Percentiles rank a stretch among this genome's conserved stretches.
Conservation (phyloP, 768 basidiomycete species). For the Tylopilus subfusipes region DNA sequence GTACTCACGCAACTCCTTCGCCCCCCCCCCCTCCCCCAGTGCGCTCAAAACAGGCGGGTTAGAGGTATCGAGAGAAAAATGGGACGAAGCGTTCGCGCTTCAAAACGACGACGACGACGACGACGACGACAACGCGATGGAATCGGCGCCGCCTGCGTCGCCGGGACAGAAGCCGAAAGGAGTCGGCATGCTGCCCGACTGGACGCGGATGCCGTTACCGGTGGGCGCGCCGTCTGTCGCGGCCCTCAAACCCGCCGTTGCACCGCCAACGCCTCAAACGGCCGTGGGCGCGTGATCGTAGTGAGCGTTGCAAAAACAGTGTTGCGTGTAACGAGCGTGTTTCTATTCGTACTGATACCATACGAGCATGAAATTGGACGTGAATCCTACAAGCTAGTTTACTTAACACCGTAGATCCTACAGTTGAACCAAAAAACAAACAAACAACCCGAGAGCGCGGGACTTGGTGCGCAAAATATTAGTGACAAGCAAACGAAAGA, state of each 20-base stretch:
- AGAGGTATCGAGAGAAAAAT: constrained; percentile 79
- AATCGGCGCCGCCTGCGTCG: constrained; percentile 5
- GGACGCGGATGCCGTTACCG: constrained; percentile 67
- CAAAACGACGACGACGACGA: constrained; percentile 38
- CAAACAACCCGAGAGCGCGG: not conserved
- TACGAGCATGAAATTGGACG: constrained; percentile 3
- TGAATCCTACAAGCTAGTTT: constrained; percentile 2
- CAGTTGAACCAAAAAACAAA: not conserved
- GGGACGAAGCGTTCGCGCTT: constrained; percentile 65
- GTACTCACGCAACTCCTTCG: too few species aligned
- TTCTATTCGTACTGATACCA: constrained; percentile 5
- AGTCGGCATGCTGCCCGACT: constrained; percentile 72
- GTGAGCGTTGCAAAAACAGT: not conserved
- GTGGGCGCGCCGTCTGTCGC: constrained; percentile 61
- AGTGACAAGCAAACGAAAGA: not conserved
- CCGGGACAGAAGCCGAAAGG: constrained; percentile 29
- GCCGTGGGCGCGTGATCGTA: constrained; percentile 34
- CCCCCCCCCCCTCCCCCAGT: too few species aligned
- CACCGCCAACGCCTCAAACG: constrained; percentile 20
- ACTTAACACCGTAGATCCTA: constrained; percentile 10
- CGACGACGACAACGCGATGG: constrained; percentile 33
- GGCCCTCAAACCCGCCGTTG: constrained; percentile 7
- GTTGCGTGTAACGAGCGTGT: constrained; percentile 5
- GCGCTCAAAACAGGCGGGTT: constrained; percentile 83
- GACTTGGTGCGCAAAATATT: not conserved